phyloP scores from a whole-genome alignment of 805 yeast species.

The Tetrapisispora fleetii region DNA sequence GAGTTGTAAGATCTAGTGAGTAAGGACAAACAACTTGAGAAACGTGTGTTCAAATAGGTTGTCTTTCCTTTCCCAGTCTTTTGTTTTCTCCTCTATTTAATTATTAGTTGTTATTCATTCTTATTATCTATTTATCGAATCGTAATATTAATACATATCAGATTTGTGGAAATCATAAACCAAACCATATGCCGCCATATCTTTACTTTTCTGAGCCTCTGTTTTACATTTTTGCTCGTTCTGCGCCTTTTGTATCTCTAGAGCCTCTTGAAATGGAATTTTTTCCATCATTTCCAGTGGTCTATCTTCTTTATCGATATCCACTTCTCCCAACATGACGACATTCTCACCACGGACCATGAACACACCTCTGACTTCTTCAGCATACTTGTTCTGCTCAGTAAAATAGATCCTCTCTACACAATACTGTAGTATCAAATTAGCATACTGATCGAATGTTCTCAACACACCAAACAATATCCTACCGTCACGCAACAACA shows the following conservation, averaged over 20 bases:
- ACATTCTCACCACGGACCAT: slow-evolving; percentile 95
- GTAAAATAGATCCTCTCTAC: slow-evolving; percentile 70
- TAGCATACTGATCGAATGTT: slow-evolving; percentile 92
- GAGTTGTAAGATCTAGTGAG: background rate
- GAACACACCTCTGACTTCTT: slow-evolving; percentile 67
- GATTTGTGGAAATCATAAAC: slow-evolving; percentile 47
- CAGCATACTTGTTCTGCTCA: slow-evolving; percentile 53
- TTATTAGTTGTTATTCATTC: background rate
- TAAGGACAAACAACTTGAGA: too few species aligned
- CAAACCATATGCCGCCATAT: slow-evolving; percentile 43
- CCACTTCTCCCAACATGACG: slow-evolving; percentile 87
- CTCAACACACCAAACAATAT: slow-evolving; percentile 80
- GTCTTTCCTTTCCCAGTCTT: too few species aligned
- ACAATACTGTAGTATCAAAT: slow-evolving; percentile 85
- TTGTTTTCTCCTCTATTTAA: background rate
- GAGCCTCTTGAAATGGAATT: slow-evolving; percentile 56
- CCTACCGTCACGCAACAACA: slow-evolving; percentile 81
- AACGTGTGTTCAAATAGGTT: too few species aligned
- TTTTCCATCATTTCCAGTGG: slow-evolving; percentile 48
- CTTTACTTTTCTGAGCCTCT: slow-evolving; percentile 39
- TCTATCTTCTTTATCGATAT: slow-evolving; percentile 73
- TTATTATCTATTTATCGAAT: background rate
- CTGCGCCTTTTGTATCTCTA: slow-evolving; percentile 29
- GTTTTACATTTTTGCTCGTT: slow-evolving; percentile 30
- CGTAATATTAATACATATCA: slow-evolving; percentile 37